Evolutionary conservation across 495 filamentous ascomycete species (phyloP).

Genomic region (Neurospora sp.): DNA sequence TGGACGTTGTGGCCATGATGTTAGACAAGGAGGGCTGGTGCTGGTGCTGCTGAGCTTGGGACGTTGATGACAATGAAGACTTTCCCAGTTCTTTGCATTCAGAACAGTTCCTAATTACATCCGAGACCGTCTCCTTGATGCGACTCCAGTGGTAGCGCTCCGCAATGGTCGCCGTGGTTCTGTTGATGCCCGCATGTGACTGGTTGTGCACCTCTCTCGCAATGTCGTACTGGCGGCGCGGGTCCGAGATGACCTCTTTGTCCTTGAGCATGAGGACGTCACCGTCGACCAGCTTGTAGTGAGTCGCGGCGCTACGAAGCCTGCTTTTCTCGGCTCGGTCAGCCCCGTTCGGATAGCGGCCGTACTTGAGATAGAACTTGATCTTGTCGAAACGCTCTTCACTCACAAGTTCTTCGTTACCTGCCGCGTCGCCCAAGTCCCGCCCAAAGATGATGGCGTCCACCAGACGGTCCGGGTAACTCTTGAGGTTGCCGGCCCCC

Average conservation of each 20-base stretch:
- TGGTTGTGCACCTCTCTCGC: slow-evolving; percentile 62
- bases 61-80: slow-evolving; percentile 13
- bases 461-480: slow-evolving; percentile 67
- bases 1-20: neutral
- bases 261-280: slow-evolving; percentile 93
- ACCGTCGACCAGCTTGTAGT: slow-evolving; percentile 76
- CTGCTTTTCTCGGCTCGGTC: slow-evolving; percentile 95
- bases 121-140: slow-evolving; percentile 94
- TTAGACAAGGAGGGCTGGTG: neutral
- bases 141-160: slow-evolving; percentile 97
- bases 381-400: slow-evolving; percentile 99
- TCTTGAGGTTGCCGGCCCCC: slow-evolving; percentile 74
- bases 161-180: slow-evolving; percentile 89
- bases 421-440: slow-evolving; percentile 48
- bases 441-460: slow-evolving; percentile 97
- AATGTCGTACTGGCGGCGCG: slow-evolving; percentile 85
- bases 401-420: slow-evolving; percentile 77
- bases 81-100: slow-evolving; percentile 82
- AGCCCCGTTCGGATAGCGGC: slow-evolving; percentile 85
- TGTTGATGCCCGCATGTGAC: slow-evolving; percentile 94
- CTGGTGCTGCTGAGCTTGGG: slow-evolving; percentile 9
- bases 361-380: slow-evolving; percentile 88
- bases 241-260: slow-evolving; percentile 92
- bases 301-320: slow-evolving; percentile 83
- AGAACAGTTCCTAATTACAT: slow-evolving; percentile 84